Percentiles rank a stretch among this genome's conserved stretches.
Conservation (phyloP, 2,329 filamentous ascomycete genomes). For the Penicillium brevicompactum region DNA sequence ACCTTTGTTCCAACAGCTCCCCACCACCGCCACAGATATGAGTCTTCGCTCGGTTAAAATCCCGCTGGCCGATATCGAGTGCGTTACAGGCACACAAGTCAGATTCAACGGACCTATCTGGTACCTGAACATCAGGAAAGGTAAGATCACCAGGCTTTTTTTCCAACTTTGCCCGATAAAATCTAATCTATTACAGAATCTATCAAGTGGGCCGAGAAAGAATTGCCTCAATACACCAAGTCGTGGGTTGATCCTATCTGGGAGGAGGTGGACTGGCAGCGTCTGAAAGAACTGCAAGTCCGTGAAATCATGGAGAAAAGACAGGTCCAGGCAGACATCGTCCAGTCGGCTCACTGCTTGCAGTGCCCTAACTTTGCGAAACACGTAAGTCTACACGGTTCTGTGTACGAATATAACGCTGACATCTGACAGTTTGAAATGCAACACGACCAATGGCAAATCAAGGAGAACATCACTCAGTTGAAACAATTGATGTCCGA, state of each 20-base stretch:
- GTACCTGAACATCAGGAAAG: slow-evolving; percentile 54
- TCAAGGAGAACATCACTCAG: slow-evolving; percentile 88
- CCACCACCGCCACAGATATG: slow-evolving; percentile 67
- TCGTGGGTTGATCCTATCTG: slow-evolving; percentile 75
- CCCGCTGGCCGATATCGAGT: slow-evolving; percentile 77
- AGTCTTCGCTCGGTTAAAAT: slow-evolving; percentile 69
- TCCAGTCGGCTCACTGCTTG: slow-evolving; percentile 67
- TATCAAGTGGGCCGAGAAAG: slow-evolving; percentile 64
- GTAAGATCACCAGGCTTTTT: slow-evolving; percentile 28
- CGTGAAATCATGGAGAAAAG: slow-evolving; percentile 78
- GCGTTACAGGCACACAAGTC: slow-evolving; percentile 70
- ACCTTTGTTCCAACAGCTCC: slow-evolving; percentile 66
- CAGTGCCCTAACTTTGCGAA: slow-evolving; percentile 79
- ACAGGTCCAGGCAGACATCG: slow-evolving; percentile 61
- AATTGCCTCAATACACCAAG: slow-evolving; percentile 68
- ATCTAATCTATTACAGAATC: slow-evolving; percentile 45
- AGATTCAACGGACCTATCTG: slow-evolving; percentile 53
- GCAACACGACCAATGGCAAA: slow-evolving; percentile 95
- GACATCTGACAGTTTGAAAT: slow-evolving; percentile 71
- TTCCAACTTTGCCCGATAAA: background rate
- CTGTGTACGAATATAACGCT: background rate
- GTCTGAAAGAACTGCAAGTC: slow-evolving; percentile 79
- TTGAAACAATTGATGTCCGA: slow-evolving; percentile 89
- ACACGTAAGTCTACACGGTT: slow-evolving; percentile 65
- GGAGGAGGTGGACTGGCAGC: slow-evolving; percentile 80